Conservation (phyloP, 352 stramenopile genomes). For the Phytophthora quininea region DNA sequence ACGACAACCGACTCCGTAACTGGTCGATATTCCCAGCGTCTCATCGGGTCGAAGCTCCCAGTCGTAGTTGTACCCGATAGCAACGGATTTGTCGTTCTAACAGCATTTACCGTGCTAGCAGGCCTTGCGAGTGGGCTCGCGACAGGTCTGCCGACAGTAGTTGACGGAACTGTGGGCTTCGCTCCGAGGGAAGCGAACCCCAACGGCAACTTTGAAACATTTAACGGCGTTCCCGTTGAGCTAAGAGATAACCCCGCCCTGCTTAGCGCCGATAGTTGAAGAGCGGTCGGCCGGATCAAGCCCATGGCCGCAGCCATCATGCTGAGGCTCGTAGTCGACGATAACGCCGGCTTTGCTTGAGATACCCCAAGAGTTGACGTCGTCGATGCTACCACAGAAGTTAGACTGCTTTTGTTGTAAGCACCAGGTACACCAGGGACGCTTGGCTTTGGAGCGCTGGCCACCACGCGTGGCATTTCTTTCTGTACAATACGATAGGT, state of each 20-base stretch:
- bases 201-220: slow-evolving; percentile 30
- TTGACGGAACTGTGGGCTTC: slow-evolving; percentile 28
- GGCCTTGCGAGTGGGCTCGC: too few relatives aligned
- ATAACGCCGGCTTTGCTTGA: slow-evolving; percentile 8
- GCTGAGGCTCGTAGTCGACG: slow-evolving; percentile 7
- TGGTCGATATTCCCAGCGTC: slow-evolving; percentile 41
- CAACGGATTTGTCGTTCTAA: too few relatives aligned
- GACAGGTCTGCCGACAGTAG: slow-evolving; percentile 2
- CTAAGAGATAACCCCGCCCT: not conserved
- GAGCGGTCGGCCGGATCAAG: slow-evolving; percentile 33
- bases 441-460: not conserved
- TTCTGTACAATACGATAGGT: slow-evolving; percentile 46
- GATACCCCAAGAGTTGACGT: not conserved
- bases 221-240: slow-evolving; percentile 18
- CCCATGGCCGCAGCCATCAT: slow-evolving; percentile 30
- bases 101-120: too few relatives aligned
- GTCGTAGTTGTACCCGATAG: not conserved
- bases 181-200: slow-evolving; percentile 33
- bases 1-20: slow-evolving; percentile 65
- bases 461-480: slow-evolving; percentile 13
- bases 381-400: not conserved
- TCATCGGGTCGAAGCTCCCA: slow-evolving; percentile 10
- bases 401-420: slow-evolving; percentile 28
- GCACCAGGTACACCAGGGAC: slow-evolving; percentile 8
- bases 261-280: slow-evolving; percentile 6